Evolutionary conservation across 345 rosid genomes (phyloP), one percentile per base, ranked within the genome.

Genomic region (Atalantia buxifolia): DNA sequence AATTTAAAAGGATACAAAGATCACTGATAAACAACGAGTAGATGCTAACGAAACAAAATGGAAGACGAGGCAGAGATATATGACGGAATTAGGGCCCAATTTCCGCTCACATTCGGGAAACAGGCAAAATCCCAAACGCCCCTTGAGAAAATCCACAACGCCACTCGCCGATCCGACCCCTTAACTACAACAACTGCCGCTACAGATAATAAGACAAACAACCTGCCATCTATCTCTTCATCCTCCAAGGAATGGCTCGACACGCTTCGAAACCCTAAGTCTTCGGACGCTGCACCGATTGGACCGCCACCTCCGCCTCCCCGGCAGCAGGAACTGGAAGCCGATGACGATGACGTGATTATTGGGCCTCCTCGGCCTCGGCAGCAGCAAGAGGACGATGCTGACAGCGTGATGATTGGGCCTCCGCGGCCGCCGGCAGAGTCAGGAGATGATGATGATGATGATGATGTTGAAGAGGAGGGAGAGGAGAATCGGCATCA

Each of bases 31-130:
- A 21, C 12, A 21, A 6, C 1, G 7, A 5, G 36, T 74, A 4
- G 50, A 1, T 45, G 18, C 50, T 7, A 40, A 3, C 30, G 18
- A 5, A 67, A 65, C 24, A 31, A 61, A 48, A 83, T 83, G 88
- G 86, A 81, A 64, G 91, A 87, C 71, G 91, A 87, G 33, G 89
- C 85, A 57, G 90, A 89, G 40, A 81, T 85, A 24, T 86, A 81
- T 85, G 88, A 83, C 9, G 90, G 90, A 21, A 53, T 79, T 10
- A 82, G 89, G 68, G 88, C 90, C 9, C 89, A 89, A 40, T 87
- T 89, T 79, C 92, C 92, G 65, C 81, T 86, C 33, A 6, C 88
- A 53, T 89, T 89, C 70, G 92, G 92, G 78, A 89, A 89, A 69
- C 89, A 87, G 55, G 66, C 88, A 55, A 85, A 82, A 75, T 42